Percentiles rank a stretch among this genome's conserved stretches.
phyloP scores from a whole-genome alignment of 768 basidiomycete species.

The Boletus rubropictus region DNA sequence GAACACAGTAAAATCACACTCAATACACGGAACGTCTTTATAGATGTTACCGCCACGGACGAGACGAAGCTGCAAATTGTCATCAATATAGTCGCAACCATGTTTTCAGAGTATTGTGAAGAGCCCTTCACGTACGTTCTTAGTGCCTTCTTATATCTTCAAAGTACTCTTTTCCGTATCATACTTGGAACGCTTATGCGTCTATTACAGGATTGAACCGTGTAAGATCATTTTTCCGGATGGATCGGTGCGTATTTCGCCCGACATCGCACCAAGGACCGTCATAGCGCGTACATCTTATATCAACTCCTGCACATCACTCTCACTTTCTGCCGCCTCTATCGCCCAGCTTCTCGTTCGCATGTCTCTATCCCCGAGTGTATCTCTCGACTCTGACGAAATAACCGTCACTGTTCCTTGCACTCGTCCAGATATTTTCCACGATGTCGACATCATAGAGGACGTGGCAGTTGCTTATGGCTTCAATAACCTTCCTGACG shows the following conservation, averaged over 20 bases:
- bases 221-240: slow-evolving; percentile 79
- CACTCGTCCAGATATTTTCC: slow-evolving; percentile 97
- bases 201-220: slow-evolving; percentile 74
- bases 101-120: slow-evolving; percentile 96
- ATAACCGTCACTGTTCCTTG: slow-evolving; percentile 76
- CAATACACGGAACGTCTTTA: slow-evolving; percentile 90
- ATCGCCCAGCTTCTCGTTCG: slow-evolving; percentile 69
- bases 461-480: slow-evolving; percentile 97
- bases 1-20: slow-evolving; percentile 96
- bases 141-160: background rate
- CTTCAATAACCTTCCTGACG: slow-evolving; percentile 91
- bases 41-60: slow-evolving; percentile 96
- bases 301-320: slow-evolving; percentile 93
- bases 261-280: slow-evolving; percentile 68
- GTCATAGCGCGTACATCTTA: slow-evolving; percentile 80
- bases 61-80: slow-evolving; percentile 95
- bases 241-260: slow-evolving; percentile 69
- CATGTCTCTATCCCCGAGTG: slow-evolving; percentile 69
- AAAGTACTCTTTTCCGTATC: background rate
- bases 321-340: slow-evolving; percentile 59
- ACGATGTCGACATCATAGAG: slow-evolving; percentile 98
- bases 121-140: slow-evolving; percentile 81
- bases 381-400: slow-evolving; percentile 51
- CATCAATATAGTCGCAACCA: slow-evolving; percentile 88
- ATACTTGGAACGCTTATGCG: background rate